phyloP scores from a whole-genome alignment of 176 grass and related monocot genomes.

The Saccharum officinarum region DNA sequence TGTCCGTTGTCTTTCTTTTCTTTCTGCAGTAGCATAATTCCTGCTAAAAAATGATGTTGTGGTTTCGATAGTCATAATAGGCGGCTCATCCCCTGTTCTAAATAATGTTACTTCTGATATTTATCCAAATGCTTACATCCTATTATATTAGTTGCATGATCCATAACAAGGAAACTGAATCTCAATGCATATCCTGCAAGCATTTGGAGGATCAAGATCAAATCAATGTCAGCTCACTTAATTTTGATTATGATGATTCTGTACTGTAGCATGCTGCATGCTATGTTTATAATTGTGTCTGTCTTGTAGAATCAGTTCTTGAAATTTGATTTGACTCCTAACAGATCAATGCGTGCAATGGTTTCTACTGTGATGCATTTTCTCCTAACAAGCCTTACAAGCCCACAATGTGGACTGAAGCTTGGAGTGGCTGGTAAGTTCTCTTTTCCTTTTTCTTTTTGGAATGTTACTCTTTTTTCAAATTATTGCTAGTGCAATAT shows the following conservation, averaged over 20 bases:
- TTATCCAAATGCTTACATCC: background rate
- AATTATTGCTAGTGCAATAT: background rate
- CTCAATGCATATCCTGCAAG: background rate
- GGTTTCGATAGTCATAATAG: background rate
- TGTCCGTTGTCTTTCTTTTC: background rate
- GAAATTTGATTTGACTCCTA: conserved; percentile 8
- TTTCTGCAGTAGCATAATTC: background rate
- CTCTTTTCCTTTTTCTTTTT: background rate
- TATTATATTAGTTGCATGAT: background rate
- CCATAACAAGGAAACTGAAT: background rate
- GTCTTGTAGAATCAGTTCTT: background rate
- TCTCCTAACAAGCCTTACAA: conserved; percentile 83
- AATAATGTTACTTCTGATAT: background rate
- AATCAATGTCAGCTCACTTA: background rate
- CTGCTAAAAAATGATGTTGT: background rate
- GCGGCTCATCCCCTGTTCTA: background rate
- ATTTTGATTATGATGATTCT: background rate
- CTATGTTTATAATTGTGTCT: background rate
- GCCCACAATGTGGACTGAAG: conserved; percentile 99
- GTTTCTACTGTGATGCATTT: conserved; percentile 99
- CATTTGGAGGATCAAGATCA: background rate
- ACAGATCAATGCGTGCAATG: conserved; percentile 99
- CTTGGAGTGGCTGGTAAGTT: conserved; percentile 98
- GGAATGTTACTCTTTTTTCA: background rate
- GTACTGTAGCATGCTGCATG: background rate